Evolutionary conservation across 2,329 filamentous ascomycete genomes (phyloP), one percentile per base, ranked within the genome.

Genomic region (Clathrospora elynae): DNA sequence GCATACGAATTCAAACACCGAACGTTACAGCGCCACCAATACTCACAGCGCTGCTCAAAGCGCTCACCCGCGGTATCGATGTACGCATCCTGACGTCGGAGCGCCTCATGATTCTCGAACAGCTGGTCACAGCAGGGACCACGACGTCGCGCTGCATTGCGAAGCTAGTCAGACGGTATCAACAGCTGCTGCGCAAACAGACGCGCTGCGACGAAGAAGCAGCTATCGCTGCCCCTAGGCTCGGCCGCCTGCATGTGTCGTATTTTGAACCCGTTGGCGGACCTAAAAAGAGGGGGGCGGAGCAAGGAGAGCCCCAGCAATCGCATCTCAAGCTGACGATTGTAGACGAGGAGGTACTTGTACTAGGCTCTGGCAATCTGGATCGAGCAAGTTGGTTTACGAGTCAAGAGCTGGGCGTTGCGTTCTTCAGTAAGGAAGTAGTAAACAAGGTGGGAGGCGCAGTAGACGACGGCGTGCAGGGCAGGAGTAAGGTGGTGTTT

Each of bases 351-450:
- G 75, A 83, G 48, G 81, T 83, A 13, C 75, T 85, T 1, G 76
- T 93, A 1, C 71, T 93, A 2, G 89, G 89, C 0, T 91, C 87
- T 12, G 88, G 88, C 1, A 95, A 95, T 64, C 82, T 91, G 77
- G 89, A 95, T 70, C 80, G 88, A 1, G 88, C 89, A 6, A 91
- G 87, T 63, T 93, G 87, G 87, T 91, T 82, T 69, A 93, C 89
- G 4, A 91, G 87, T 66, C 89, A 93, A 69, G 89, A 95, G 70
- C 73, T 93, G 14, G 88, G 88, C 1, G 74, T 93, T 19, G 77
- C 77, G 1, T 74, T 83, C 29, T 76, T 78, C 36, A 73, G 71
- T 3, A 55, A 40, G 6, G 63, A 66, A 0, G 55, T 79, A 24
- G 73, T 74, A 6, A 43, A 46, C 11, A 54, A 49, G 7, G 60